Conservation (phyloP, 2,329 filamentous ascomycete genomes). For the Emericellopsis atlantica region DNA sequence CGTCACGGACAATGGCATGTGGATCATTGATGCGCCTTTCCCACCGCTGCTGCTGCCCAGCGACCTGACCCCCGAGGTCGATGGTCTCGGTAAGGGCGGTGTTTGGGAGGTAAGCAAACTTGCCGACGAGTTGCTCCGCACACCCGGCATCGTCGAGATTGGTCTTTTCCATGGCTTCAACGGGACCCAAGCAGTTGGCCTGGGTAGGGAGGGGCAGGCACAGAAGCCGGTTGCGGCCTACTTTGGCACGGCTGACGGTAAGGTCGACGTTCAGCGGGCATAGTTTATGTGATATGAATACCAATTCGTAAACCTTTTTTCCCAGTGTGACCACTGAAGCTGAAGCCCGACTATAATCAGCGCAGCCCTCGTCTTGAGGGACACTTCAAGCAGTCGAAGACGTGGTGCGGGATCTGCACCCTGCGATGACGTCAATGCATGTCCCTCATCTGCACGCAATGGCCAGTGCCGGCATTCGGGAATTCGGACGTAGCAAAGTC, state of each 20-base stretch:
- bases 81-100: constrained; percentile 37
- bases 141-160: constrained; percentile 82
- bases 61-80: constrained; percentile 35
- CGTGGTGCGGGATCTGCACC: no score
- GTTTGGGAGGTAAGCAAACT: constrained; percentile 71
- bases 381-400: no score
- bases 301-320: no score
- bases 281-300: no score
- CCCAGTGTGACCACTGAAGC: no score
- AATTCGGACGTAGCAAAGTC: no score
- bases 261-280: constrained; percentile 36
- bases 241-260: constrained; percentile 78
- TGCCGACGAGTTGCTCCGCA: constrained; percentile 61
- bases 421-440: no score
- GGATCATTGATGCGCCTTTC: constrained; percentile 91
- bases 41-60: constrained; percentile 51
- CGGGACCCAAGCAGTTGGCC: constrained; percentile 47
- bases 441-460: no score
- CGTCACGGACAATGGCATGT: constrained; percentile 44
- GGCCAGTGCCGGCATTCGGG: no score
- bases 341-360: no score
- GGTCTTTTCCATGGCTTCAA: constrained; percentile 81
- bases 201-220: constrained; percentile 50
- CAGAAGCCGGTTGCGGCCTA: constrained; percentile 92
- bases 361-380: no score